Evolutionary conservation across 371 early-diverging fungal genomes (phyloP), one percentile per base, ranked within the genome.

Genomic region (Rhizopus microsporus): DNA sequence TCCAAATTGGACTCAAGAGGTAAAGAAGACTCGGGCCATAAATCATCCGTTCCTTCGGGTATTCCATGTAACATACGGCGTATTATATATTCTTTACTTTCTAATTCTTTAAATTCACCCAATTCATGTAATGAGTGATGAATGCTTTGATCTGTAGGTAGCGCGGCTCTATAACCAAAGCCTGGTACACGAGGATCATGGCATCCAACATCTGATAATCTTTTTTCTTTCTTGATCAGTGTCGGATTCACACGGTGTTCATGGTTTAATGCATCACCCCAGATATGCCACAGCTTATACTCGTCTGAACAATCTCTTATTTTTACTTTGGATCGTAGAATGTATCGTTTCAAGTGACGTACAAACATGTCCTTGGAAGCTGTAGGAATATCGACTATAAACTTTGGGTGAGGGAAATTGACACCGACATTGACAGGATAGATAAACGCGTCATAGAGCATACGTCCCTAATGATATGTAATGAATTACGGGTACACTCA

Each of bases 1-100:
- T 98, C 98, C 38, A 97, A 68, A 63, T 97, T 97, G 51, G 83
- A 84, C 65, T 98, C 98, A 40, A 97, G 70, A 13, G 98, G 97
- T 45, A 98, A 71, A 4, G 93, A 74, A 37, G 73, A 71, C 44
- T 85, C 86, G 7, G 83, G 63, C 63, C 85, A 82, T 60, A 94
- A 78, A 63, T 97, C 97, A n/a, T 80, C 71, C 5, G 81, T 47
- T 10, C 95, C 96, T 78, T 98, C 98, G 29, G 96, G 90, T 8
- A 97, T 80, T 4, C 98, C 98, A 44, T 83, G 78, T 4, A 90
- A 63, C 32, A 94, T 81, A 16, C 98, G 82, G 12, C 91, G 80
- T 55, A 93, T 80, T 38, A 77, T 81, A 74, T 95, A 96, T 39
- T 88, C 88, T 4, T 71, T 69, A 8, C 74, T 51, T 7, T 66